phyloP scores from a whole-genome alignment of 2,329 filamentous ascomycete species.

The Colletotrichum sp. region DNA sequence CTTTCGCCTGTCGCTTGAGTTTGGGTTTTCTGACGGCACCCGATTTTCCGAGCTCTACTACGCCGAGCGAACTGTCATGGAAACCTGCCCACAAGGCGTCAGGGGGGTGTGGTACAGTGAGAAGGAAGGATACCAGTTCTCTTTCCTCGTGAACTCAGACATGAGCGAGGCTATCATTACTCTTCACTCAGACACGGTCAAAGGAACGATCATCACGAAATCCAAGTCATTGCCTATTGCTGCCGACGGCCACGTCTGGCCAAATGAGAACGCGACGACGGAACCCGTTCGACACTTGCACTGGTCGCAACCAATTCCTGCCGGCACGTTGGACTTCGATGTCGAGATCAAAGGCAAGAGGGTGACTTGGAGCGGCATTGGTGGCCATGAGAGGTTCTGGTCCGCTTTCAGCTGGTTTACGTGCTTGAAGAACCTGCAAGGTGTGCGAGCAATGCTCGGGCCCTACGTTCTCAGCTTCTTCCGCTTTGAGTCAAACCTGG shows the following conservation, averaged over 20 bases:
- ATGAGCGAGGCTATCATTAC: constrained; percentile 16
- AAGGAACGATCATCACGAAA: constrained; percentile 20
- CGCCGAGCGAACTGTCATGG: constrained; percentile 24
- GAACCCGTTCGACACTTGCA: background rate
- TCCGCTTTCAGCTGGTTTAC: background rate
- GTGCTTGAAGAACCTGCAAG: background rate
- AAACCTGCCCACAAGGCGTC: constrained; percentile 22
- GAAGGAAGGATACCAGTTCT: constrained; percentile 17
- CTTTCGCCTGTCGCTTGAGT: constrained; percentile 28
- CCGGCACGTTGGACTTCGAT: background rate
- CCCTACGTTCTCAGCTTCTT: background rate
- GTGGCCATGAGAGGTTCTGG: background rate
- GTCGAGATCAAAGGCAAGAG: background rate
- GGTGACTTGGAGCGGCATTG: background rate
- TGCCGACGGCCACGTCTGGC: background rate
- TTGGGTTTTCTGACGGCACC: constrained; percentile 25
- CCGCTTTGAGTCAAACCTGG: background rate
- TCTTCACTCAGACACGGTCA: constrained; percentile 7
- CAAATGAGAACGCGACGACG: background rate
- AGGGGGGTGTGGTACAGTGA: constrained; percentile 12
- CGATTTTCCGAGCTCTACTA: constrained; percentile 29
- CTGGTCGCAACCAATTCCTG: constrained; percentile 6
- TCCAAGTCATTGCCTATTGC: constrained; percentile 4
- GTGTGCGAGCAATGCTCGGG: background rate
- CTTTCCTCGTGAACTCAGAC: constrained; percentile 19